Conservation (phyloP, 768 basidiomycete species). For the Gloeophyllum trabeum region DNA sequence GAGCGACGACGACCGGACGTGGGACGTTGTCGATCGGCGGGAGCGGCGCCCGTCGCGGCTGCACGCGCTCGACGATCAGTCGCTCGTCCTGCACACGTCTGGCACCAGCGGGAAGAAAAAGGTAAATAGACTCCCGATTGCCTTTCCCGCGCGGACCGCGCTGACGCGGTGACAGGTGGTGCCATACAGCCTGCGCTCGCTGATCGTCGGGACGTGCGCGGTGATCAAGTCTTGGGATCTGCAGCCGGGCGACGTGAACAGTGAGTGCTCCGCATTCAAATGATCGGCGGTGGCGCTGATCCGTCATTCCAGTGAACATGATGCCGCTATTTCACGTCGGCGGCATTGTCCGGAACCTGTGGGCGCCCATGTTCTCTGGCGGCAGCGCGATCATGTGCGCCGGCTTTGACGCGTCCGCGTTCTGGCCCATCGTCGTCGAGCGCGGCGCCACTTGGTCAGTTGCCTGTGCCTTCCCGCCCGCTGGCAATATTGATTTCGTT, state of each 20-base stretch:
- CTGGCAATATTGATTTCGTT: constrained; percentile 1
- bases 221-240: constrained; percentile 33
- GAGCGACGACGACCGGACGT: constrained; percentile 1
- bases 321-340: constrained; percentile 55
- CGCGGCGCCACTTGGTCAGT: constrained; percentile 39
- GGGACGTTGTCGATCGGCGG: constrained; percentile 1
- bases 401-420: constrained; percentile 40
- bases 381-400: constrained; percentile 43
- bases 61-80: constrained; percentile 31
- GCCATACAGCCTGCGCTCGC: constrained; percentile 28
- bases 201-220: constrained; percentile 32
- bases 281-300: no score
- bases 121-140: constrained; percentile 3
- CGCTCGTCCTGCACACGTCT: constrained; percentile 47
- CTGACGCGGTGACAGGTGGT: constrained; percentile 16
- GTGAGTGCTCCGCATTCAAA: constrained; percentile 21
- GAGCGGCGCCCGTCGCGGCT: constrained; percentile 14
- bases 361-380: constrained; percentile 45
- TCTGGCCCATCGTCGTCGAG: constrained; percentile 22
- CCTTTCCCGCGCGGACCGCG: not conserved
- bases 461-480: constrained; percentile 1
- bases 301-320: constrained; percentile 23
- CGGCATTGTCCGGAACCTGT: constrained; percentile 45
- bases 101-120: constrained; percentile 49
- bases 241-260: constrained; percentile 28